Conservation (phyloP, 2,329 filamentous ascomycete genomes). For the Talaromyces funiculosus region DNA sequence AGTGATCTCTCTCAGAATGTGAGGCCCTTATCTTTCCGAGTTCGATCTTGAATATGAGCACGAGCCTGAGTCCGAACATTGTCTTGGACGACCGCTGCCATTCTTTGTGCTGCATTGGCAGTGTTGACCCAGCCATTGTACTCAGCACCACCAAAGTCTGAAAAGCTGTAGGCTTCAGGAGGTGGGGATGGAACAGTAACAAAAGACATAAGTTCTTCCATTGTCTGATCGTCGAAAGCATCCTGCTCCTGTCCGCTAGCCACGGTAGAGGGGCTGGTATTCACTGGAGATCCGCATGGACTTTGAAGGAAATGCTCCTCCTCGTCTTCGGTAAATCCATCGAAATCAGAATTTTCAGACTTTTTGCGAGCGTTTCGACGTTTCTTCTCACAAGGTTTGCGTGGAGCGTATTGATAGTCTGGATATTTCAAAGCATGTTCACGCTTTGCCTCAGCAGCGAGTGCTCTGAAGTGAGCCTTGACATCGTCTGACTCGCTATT, state of each 20-base stretch:
- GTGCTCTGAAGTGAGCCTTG: conserved; percentile 33
- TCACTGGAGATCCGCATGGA: neutral
- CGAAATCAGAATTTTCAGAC: conserved; percentile 9
- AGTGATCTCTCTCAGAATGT: neutral
- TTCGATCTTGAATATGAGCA: neutral
- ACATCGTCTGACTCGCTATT: conserved; percentile 31
- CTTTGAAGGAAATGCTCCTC: neutral
- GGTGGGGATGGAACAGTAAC: neutral
- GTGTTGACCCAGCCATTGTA: neutral
- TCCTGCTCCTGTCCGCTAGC: neutral
- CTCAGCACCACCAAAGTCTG: neutral
- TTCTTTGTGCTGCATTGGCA: neutral
- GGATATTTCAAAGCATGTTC: conserved; percentile 38
- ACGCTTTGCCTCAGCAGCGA: conserved; percentile 36
- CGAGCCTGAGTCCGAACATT: neutral
- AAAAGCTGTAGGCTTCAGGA: neutral
- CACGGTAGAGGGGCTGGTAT: neutral
- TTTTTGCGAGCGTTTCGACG: conserved; percentile 33
- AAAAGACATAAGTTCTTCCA: neutral
- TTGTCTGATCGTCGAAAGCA: neutral
- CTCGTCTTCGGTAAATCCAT: neutral
- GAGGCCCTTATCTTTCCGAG: neutral
- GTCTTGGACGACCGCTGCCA: neutral
- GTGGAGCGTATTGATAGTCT: conserved; percentile 43
- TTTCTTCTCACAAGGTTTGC: conserved; percentile 44